Conservation (phyloP, 805 yeast genomes). For the Metschnikowia cubensis region DNA sequence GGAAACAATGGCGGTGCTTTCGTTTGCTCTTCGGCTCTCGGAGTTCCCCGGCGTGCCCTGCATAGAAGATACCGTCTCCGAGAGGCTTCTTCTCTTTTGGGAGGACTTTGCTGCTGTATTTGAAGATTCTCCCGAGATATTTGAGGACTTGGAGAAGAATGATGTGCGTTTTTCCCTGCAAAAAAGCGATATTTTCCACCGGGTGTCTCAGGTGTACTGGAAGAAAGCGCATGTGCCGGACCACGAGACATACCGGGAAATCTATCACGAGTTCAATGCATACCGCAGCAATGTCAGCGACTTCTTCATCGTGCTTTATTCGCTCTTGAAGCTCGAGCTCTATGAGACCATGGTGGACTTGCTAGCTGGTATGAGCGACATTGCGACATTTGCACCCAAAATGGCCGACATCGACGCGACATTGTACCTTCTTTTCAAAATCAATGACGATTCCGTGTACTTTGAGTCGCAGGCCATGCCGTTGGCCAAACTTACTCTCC, state of each 20-base stretch:
- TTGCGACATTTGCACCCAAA: not conserved
- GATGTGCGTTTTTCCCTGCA: constrained; percentile 13
- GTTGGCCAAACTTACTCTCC: constrained; percentile 25
- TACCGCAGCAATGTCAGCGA: constrained; percentile 77
- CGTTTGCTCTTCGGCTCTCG: constrained; percentile 50
- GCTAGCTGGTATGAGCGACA: not conserved
- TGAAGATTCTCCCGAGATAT: constrained; percentile 15
- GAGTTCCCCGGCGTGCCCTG: constrained; percentile 55
- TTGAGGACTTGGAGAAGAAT: constrained; percentile 15
- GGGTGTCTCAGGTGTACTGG: constrained; percentile 64
- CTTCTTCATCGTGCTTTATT: constrained; percentile 65
- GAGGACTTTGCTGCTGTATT: constrained; percentile 57
- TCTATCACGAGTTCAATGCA: constrained; percentile 54
- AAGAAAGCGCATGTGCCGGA: constrained; percentile 52
- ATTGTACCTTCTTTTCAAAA: constrained; percentile 51
- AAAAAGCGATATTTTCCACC: constrained; percentile 40
- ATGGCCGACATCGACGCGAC: constrained; percentile 49
- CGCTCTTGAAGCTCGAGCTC: constrained; percentile 54
- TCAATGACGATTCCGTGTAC: constrained; percentile 49
- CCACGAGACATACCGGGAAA: constrained; percentile 25
- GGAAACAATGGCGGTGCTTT: constrained; percentile 38
- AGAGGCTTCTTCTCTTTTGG: constrained; percentile 63
- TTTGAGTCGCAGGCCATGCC: constrained; percentile 26
- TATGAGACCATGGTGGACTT: constrained; percentile 37
- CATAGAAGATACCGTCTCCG: constrained; percentile 52